Conservation (phyloP, 2,329 filamentous ascomycete genomes). For the Fusarium begoniae region DNA sequence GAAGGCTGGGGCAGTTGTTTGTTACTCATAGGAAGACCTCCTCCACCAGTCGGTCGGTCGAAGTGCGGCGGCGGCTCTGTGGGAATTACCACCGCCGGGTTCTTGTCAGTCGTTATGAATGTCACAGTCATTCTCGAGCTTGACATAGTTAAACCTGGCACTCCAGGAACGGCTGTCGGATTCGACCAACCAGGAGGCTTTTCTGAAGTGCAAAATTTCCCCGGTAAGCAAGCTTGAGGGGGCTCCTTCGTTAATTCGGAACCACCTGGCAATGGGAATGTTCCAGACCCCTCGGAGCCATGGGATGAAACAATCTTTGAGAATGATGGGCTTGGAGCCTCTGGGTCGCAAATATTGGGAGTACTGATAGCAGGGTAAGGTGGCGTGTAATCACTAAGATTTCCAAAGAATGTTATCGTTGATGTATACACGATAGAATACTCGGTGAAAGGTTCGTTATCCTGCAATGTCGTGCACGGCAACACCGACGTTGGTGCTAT, state of each 20-base stretch:
- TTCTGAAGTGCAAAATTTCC: not conserved
- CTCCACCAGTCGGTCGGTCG: conserved; percentile 35
- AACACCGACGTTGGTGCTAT: conserved; percentile 30
- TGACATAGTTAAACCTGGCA: conserved; percentile 19
- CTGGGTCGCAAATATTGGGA: conserved; percentile 50
- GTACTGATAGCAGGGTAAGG: conserved; percentile 54
- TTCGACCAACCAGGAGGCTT: conserved; percentile 1
- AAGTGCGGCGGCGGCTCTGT: conserved; percentile 53
- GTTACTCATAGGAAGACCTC: conserved; percentile 6
- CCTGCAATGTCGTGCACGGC: conserved; percentile 47
- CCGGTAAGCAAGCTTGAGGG: conserved; percentile 7
- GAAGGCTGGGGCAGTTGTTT: conserved; percentile 36
- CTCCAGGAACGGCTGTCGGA: conserved; percentile 1
- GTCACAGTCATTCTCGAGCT: conserved; percentile 48
- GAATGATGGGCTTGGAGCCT: not conserved
- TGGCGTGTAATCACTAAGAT: conserved; percentile 57
- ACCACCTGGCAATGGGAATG: not conserved
- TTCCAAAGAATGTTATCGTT: conserved; percentile 59
- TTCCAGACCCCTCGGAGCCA: not conserved
- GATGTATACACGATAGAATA: conserved; percentile 59
- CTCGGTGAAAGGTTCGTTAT: conserved; percentile 47
- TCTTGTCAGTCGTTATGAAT: conserved; percentile 64
- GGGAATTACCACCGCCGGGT: conserved; percentile 59
- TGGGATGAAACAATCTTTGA: not conserved
- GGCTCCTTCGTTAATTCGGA: conserved; percentile 23